phyloP scores from a whole-genome alignment of 1,284 basidiomycete genomes.

The Ceratobasidium sp. region DNA sequence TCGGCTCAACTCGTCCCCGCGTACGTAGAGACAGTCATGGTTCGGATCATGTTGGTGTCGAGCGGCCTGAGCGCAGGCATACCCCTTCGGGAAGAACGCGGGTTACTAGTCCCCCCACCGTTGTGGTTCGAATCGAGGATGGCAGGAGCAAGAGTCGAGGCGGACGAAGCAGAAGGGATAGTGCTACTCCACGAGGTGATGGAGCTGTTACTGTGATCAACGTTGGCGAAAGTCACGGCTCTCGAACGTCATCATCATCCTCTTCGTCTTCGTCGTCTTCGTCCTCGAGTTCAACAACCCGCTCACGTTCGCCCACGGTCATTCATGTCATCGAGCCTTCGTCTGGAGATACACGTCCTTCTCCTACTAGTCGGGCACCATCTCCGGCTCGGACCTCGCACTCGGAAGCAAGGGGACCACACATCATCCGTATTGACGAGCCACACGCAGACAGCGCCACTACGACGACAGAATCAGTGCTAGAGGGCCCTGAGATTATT shows the following conservation, averaged over 20 bases:
- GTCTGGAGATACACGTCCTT: not conserved
- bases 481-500: not conserved
- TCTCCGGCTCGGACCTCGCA: not conserved
- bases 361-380: not conserved
- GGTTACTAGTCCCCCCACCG: not conserved
- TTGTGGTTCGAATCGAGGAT: slow-evolving; percentile 37
- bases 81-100: slow-evolving; percentile 4
- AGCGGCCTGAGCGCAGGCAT: slow-evolving; percentile 3
- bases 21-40: slow-evolving; percentile 6
- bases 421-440: slow-evolving; percentile 10
- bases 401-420: not conserved
- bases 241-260: slow-evolving; percentile 15
- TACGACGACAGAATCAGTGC: not conserved
- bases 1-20: slow-evolving; percentile 24
- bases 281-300: slow-evolving; percentile 20
- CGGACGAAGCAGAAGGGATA: slow-evolving; percentile 16
- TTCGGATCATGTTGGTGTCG: slow-evolving; percentile 27
- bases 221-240: not conserved
- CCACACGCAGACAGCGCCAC: not conserved
- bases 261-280: slow-evolving; percentile 3
- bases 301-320: slow-evolving; percentile 9
- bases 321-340: not conserved
- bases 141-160: slow-evolving; percentile 20
- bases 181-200: not conserved
- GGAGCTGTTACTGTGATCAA: slow-evolving; percentile 16